Evolutionary conservation across 108 stramenopile genomes (phyloP).

Genomic region (Cylindrotheca closterium): DNA sequence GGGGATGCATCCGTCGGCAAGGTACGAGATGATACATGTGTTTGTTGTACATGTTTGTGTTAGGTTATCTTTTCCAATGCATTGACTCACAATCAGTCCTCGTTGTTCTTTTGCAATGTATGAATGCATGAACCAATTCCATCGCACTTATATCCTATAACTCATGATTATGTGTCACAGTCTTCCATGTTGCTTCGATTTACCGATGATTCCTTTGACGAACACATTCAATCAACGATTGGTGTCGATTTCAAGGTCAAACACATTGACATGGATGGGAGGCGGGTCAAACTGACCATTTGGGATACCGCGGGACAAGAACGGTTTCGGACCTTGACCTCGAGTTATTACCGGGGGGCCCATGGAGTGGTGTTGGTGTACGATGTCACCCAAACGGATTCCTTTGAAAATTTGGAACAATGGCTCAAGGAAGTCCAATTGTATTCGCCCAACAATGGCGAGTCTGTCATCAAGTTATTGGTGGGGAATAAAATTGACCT

Average conservation of each 20-base stretch:
- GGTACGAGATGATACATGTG: slow-evolving; percentile 31
- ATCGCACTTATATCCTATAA: background rate
- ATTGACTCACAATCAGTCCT: slow-evolving; percentile 2
- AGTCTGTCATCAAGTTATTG: slow-evolving; percentile 94
- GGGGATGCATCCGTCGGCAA: slow-evolving; percentile 99
- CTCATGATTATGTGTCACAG: slow-evolving; percentile 17
- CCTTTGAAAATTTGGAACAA: slow-evolving; percentile 95
- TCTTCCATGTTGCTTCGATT: slow-evolving; percentile 96
- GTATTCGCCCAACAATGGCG: slow-evolving; percentile 92
- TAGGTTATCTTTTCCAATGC: background rate
- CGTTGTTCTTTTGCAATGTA: too few relatives aligned
- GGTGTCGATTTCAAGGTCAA: slow-evolving; percentile 98
- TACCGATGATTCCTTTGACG: slow-evolving; percentile 98
- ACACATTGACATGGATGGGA: slow-evolving; percentile 79
- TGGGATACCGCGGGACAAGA: slow-evolving; percentile 99
- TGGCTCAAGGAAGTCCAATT: slow-evolving; percentile 98
- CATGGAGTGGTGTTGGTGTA: slow-evolving; percentile 99
- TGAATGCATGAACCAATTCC: background rate
- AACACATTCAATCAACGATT: slow-evolving; percentile 96
- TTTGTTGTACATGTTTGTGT: background rate
- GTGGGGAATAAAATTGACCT: slow-evolving; percentile 98
- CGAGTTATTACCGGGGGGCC: slow-evolving; percentile 97
- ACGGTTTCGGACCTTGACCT: slow-evolving; percentile 97
- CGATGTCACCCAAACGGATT: slow-evolving; percentile 97
- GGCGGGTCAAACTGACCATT: slow-evolving; percentile 92